These are phyloP conservation scores for Berberis vulgaris DNA, from an alignment of 164 flowering plant species.

Conservation along the genomic window DNA sequence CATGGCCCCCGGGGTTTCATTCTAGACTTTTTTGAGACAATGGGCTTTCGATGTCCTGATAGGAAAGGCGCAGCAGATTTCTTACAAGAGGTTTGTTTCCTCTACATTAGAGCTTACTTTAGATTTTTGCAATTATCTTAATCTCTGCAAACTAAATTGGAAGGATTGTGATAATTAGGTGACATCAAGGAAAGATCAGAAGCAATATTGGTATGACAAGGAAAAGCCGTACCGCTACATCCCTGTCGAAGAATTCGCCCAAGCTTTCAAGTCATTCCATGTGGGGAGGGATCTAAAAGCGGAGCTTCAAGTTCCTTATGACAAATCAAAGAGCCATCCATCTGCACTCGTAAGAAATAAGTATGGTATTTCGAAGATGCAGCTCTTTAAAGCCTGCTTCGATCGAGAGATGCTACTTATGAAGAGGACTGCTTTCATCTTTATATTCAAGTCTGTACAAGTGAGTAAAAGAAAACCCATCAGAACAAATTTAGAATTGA, in stretches of 20 bases:
- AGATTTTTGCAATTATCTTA: not conserved
- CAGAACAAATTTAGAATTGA: too few species aligned
- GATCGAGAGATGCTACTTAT: constrained; percentile 51
- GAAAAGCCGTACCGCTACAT: constrained; percentile 24
- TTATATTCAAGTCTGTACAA: constrained; percentile 44
- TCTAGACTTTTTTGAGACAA: constrained; percentile 29
- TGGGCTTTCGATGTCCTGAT: constrained; percentile 35
- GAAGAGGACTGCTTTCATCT: constrained; percentile 55
- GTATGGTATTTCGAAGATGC: constrained; percentile 41
- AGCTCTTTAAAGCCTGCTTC: constrained; percentile 45
- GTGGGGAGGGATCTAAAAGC: constrained; percentile 21
- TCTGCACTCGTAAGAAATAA: constrained; percentile 36
- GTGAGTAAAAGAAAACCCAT: constrained; percentile 20
- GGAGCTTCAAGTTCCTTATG: constrained; percentile 22
- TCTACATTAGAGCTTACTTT: not conserved
- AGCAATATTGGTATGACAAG: constrained; percentile 35
- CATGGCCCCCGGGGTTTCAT: constrained; percentile 29
- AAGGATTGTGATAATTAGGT: constrained; percentile 16
- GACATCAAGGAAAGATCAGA: constrained; percentile 37
- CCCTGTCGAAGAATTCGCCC: constrained; percentile 19
- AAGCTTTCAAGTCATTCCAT: constrained; percentile 29
- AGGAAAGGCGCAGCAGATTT: constrained; percentile 40
- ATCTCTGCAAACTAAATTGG: not conserved
- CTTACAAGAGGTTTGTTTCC: constrained; percentile 33
- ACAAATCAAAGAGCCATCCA: constrained; percentile 24